Conservation (phyloP, 441 rosid genomes). For the Mallotus repandus region DNA sequence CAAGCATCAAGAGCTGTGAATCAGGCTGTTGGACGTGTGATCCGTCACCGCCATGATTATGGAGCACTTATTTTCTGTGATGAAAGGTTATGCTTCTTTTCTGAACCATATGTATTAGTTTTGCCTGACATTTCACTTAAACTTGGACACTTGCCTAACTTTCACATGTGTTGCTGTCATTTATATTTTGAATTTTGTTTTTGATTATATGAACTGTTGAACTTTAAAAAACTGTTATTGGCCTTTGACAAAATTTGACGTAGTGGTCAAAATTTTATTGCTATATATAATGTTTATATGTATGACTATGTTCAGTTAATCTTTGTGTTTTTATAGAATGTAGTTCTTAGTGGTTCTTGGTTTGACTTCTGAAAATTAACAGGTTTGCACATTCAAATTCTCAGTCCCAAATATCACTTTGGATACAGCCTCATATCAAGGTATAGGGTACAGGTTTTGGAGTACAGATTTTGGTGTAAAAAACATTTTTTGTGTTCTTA, state of each 20-base stretch:
- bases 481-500: conserved; percentile 22
- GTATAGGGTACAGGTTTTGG: conserved; percentile 38
- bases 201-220: neutral
- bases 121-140: conserved; percentile 1
- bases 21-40: conserved; percentile 98
- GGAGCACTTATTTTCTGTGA: conserved; percentile 95
- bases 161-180: neutral
- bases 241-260: neutral
- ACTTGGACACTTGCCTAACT: neutral
- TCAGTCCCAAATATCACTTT: conserved; percentile 80
- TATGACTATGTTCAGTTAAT: conserved; percentile 8
- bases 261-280: neutral
- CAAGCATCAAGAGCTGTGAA: conserved; percentile 98
- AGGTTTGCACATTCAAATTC: conserved; percentile 75
- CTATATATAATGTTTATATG: neutral
- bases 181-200: neutral
- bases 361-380: conserved; percentile 35
- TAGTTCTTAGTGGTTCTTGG: conserved; percentile 1
- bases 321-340: neutral
- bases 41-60: conserved; percentile 94
- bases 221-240: neutral
- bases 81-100: conserved; percentile 58
- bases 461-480: conserved; percentile 17
- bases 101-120: neutral
- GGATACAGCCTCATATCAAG: conserved; percentile 92